These are phyloP conservation scores for Brassica nigra DNA, from an alignment of 345 rosid genomes.

Conservation along the genomic window DNA sequence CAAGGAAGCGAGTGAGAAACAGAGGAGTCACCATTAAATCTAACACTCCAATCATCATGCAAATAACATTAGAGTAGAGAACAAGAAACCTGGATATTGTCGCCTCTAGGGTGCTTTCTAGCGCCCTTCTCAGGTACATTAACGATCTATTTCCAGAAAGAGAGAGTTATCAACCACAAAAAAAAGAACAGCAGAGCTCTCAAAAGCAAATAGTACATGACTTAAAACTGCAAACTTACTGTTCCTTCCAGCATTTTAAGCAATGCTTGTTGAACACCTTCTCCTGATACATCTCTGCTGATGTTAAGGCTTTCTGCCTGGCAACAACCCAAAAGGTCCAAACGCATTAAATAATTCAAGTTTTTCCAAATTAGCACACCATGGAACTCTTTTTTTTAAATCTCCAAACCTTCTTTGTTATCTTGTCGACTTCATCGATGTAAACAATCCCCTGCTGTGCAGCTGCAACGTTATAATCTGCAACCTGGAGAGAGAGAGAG, in stretches of 20 bases:
- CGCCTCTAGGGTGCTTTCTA: constrained; percentile 98
- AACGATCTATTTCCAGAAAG: constrained; percentile 63
- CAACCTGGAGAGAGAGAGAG: constrained; percentile 55
- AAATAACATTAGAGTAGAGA: constrained; percentile 5
- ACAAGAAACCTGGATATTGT: constrained; percentile 85
- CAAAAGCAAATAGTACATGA: not conserved
- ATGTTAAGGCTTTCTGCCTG: constrained; percentile 98
- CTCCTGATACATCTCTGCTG: constrained; percentile 99
- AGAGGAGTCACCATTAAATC: not conserved
- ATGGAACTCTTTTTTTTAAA: too few relatives aligned
- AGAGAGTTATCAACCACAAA: constrained; percentile 14
- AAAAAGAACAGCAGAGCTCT: not conserved
- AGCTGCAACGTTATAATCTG: constrained; percentile 97
- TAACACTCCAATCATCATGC: not conserved
- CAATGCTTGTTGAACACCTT: constrained; percentile 98
- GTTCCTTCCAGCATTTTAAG: constrained; percentile 99
- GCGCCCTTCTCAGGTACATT: constrained; percentile 99
- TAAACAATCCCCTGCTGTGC: constrained; percentile 99
- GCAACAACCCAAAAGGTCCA: constrained; percentile 23
- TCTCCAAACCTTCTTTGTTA: constrained; percentile 79
- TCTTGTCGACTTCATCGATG: constrained; percentile 98
- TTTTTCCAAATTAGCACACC: constrained; percentile 17
- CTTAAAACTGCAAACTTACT: constrained; percentile 55
- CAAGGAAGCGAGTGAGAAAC: constrained; percentile 8
- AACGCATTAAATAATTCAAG: not conserved